Base-by-base conservation (phyloP, 2,329 filamentous ascomycete genomes). In the Scedosporium dehoogii region DNA sequence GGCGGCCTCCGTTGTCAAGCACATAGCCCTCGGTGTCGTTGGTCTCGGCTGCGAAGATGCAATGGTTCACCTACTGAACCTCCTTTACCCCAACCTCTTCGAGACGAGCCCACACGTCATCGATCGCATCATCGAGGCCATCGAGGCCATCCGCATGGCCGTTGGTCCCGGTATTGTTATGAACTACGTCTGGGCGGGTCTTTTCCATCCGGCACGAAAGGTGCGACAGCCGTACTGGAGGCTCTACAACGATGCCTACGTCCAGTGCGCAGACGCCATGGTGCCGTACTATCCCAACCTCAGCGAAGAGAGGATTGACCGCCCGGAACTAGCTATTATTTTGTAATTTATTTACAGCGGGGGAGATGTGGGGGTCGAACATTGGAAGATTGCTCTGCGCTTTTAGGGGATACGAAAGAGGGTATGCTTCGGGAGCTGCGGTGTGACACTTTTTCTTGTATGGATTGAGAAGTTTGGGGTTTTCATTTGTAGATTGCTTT, bases 41-140 rank as follows among this genome's bases (percentile, higher is more conserved):
- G 94, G 94, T 41, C 83, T 99, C 3, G 96, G 96, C 25, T 97
- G 93, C 73, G 94, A 99, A 77, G 94, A 99, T 72, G 94, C 94
- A 58, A 97, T 99, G 93, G 83, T 99, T 57, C 94, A 99, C 77
- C 82, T 99, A 27, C 89, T 99, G 67, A 99, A 99, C 76, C 82
- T 99, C 3, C 83, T 99, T 6, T 96, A 93, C 74, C 96, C 94
- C 41, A 99, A 99, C 74, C 83, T 99, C 62, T 99, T 97, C 75
- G 94, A 99, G 76, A 99, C 94, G 4, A 94, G 89, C 69, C 94
- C 94, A 0, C 94, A 99, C 82, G 94, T 99, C 70, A 99, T 99
- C 69, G 94, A 99, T 75, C 87, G 94, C 55, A 96, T 99, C 68
- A 89, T 99, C 66, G 96, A 99, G 75, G 94, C 96, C 59, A 96